Evolutionary conservation across 305 asterid genomes (phyloP).

Genomic region (Striga hermonthica): DNA sequence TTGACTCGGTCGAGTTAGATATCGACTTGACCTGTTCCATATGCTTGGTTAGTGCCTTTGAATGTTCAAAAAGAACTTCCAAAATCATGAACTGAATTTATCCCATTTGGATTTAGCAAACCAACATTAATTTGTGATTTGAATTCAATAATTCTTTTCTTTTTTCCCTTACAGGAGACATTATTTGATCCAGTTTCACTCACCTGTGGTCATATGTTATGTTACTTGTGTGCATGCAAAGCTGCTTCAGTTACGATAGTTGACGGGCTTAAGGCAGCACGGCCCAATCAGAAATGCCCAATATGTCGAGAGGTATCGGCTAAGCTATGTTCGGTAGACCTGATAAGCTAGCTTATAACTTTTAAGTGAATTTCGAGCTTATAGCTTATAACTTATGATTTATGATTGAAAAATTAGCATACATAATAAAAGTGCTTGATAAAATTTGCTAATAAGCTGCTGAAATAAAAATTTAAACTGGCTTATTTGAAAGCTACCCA

Average conservation of each 20-base stretch:
- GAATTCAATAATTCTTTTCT: no score
- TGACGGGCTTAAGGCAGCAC: conserved; percentile 68
- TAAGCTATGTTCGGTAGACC: no score
- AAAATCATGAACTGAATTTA: no score
- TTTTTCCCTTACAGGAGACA: conserved; percentile 54
- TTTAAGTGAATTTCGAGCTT: no score
- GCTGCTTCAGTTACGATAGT: conserved; percentile 81
- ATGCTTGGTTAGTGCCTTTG: conserved; percentile 66
- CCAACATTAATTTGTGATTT: no score
- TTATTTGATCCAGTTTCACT: conserved; percentile 88
- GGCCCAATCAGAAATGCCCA: conserved; percentile 60
- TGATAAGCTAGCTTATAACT: no score
- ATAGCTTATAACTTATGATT: no score
- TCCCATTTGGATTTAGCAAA: no score
- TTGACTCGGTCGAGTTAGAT: conserved; percentile 75
- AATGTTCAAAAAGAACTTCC: background rate
- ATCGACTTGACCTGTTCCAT: conserved; percentile 86
- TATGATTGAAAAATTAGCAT: background rate
- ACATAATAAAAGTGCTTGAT: no score
- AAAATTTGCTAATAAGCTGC: no score
- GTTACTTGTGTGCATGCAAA: conserved; percentile 90
- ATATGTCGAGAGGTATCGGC: conserved; percentile 77
- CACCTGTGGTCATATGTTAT: conserved; percentile 84
- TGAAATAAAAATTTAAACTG: no score
- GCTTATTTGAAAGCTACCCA: no score